Percentiles rank a stretch among this genome's conserved stretches.
phyloP scores from a whole-genome alignment of 495 filamentous ascomycete genomes.

The Lepraria neglecta region DNA sequence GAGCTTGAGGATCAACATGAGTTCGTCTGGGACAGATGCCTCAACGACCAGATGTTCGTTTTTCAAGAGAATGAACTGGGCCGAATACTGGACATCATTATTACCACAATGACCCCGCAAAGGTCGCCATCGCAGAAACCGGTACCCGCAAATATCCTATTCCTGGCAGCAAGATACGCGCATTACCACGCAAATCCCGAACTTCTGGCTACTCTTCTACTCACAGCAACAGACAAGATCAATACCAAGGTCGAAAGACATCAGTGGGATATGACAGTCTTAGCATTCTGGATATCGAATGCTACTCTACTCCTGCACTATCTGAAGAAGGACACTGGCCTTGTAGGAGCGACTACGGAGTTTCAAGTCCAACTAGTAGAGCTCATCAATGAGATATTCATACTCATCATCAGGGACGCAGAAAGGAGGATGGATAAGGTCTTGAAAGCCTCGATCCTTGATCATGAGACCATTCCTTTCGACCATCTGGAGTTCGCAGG shows the following conservation, averaged over 20 bases:
- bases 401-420: slow-evolving; percentile 96
- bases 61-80: slow-evolving; percentile 92
- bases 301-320: slow-evolving; percentile 92
- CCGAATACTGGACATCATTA: slow-evolving; percentile 86
- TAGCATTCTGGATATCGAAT: slow-evolving; percentile 99
- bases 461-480: slow-evolving; percentile 97
- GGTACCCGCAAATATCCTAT: slow-evolving; percentile 93
- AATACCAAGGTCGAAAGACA: slow-evolving; percentile 88
- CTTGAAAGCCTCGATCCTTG: slow-evolving; percentile 84
- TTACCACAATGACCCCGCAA: slow-evolving; percentile 97
- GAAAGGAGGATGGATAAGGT: slow-evolving; percentile 96
- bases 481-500: slow-evolving; percentile 95
- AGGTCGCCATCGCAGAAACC: slow-evolving; percentile 93
- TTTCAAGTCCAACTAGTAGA: slow-evolving; percentile 93
- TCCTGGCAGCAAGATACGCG: slow-evolving; percentile 90
- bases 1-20: slow-evolving; percentile 88
- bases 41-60: slow-evolving; percentile 99
- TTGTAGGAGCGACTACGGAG: slow-evolving; percentile 74
- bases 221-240: slow-evolving; percentile 90
- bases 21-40: slow-evolving; percentile 93
- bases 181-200: slow-evolving; percentile 92
- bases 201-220: slow-evolving; percentile 69
- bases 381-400: slow-evolving; percentile 96
- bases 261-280: slow-evolving; percentile 99
- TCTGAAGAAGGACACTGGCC: slow-evolving; percentile 83